A percentile compares a stretch with the other conserved stretches of the same genome.
phyloP scores from a whole-genome alignment of 176 grass and related monocot species.

The Avena atlantica region DNA sequence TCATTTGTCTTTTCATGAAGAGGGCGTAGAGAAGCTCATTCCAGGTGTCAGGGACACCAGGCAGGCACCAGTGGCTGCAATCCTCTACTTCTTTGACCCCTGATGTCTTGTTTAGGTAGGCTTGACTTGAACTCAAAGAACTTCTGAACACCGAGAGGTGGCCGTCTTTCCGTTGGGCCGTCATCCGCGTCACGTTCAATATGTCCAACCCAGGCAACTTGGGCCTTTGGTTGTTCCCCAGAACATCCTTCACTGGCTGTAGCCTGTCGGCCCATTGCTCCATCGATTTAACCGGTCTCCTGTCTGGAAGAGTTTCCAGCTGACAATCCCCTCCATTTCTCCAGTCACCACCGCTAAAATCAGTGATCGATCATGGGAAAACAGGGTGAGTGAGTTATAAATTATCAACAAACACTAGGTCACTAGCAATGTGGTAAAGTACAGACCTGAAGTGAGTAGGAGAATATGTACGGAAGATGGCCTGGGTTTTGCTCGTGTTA shows the following conservation, averaged over 20 bases:
- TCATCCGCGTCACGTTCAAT: conserved; percentile 81
- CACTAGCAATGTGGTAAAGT: background rate
- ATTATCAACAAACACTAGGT: background rate
- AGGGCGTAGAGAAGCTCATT: conserved; percentile 67
- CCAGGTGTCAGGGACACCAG: conserved; percentile 46
- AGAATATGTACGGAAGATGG: conserved; percentile 91
- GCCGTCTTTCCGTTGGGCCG: conserved; percentile 70
- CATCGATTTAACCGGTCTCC: conserved; percentile 32
- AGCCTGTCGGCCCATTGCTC: conserved; percentile 60
- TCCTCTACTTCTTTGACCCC: conserved; percentile 42
- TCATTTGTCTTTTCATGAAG: conserved; percentile 44
- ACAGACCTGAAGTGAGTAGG: conserved; percentile 97
- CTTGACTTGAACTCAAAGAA: conserved; percentile 50
- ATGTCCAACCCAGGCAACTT: conserved; percentile 47
- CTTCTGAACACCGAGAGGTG: conserved; percentile 74
- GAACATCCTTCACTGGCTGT: conserved; percentile 56
- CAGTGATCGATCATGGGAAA: background rate
- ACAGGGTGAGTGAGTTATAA: background rate
- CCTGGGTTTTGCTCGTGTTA: conserved; percentile 73
- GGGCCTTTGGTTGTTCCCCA: conserved; percentile 22
- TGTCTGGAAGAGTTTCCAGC: conserved; percentile 64
- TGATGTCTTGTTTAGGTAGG: conserved; percentile 16
- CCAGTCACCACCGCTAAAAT: conserved; percentile 67
- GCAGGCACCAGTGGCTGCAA: conserved; percentile 98
- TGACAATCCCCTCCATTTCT: conserved; percentile 64